Evolutionary conservation across 1,284 basidiomycete genomes (phyloP), one percentile per base, ranked within the genome.

Genomic region (Boletus albobrunnescens): DNA sequence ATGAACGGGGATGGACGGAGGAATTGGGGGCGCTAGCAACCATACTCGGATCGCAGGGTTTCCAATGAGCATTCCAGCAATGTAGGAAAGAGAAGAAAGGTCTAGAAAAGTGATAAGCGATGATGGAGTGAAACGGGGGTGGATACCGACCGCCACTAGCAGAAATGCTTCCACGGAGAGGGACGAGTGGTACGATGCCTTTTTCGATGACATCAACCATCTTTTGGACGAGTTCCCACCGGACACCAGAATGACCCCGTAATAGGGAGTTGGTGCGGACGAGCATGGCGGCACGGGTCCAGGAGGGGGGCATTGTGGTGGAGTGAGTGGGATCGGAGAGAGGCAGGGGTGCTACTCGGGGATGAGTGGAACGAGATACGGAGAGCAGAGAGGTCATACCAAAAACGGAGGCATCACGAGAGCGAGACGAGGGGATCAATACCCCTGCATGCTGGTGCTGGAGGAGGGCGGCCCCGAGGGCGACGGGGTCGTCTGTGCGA

Each of bases 201-300:
- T 81, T 80, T 38, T 74, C 69, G 41, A 94, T 77, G 44, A 93
- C 77, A 28, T 79, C 75, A 49, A 77, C 78, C 81, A 94, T 89
- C 58, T 82, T 83, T 63, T 91, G 77, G 47, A 94, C 78, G 31
- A 94, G 78, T 54, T 85, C 81, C 77, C 84, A 85, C 19, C 91
- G 78, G 9, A 94, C 84, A 38, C 87, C 91, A 28, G 87, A 91
- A 68, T 94, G 91, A 0, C 89, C 91, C n/a, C 90, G 81, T 45
- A 91, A 79, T 43, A 92, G 78, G 2, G 87, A 91, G 70, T 93
- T 94, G 73, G 90, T 84, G 55, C 91, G 84, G 53, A 94, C 77
- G 9, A 91, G 71, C 56, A 94, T 91, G 1, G 91, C 90, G 13
- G 87, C 91, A 41, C 90, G 82, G n/a, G 91, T 90, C 86, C 91